Evolutionary conservation across 257 asterid species (phyloP).

Genomic region (Capsicum baccatum): DNA sequence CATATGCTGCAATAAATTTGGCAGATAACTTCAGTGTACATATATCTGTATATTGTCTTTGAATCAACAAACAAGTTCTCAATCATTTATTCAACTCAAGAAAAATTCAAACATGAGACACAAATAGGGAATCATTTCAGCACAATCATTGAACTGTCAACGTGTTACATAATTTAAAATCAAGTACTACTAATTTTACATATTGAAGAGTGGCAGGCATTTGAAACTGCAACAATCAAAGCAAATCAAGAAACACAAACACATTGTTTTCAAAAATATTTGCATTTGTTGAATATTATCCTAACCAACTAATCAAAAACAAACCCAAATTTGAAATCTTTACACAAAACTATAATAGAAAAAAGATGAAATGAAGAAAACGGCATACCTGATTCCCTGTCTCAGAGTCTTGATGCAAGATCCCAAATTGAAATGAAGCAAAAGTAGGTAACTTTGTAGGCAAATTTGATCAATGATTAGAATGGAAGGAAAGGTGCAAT

Average conservation of each 20-base stretch:
- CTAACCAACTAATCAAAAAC: not conserved
- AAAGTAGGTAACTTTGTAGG: constrained; percentile 27
- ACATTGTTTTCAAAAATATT: not conserved
- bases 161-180: not conserved
- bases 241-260: not conserved
- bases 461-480: constrained; percentile 25
- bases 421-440: not conserved
- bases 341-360: not conserved
- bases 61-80: not conserved
- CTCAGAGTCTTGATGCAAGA: constrained; percentile 21
- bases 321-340: not conserved
- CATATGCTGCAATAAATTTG: constrained; percentile 13
- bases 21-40: not conserved
- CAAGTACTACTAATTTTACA: not conserved
- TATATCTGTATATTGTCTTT: not conserved
- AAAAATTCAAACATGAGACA: not conserved
- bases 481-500: constrained; percentile 26
- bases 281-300: not conserved
- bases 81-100: not conserved
- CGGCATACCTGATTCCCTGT: not conserved
- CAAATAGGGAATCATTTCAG: not conserved
- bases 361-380: not conserved
- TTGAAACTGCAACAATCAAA: not conserved
- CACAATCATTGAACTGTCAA: not conserved
- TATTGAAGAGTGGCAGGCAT: not conserved